phyloP scores from a whole-genome alignment of 345 rosid genomes.

The Brassica nigra region DNA sequence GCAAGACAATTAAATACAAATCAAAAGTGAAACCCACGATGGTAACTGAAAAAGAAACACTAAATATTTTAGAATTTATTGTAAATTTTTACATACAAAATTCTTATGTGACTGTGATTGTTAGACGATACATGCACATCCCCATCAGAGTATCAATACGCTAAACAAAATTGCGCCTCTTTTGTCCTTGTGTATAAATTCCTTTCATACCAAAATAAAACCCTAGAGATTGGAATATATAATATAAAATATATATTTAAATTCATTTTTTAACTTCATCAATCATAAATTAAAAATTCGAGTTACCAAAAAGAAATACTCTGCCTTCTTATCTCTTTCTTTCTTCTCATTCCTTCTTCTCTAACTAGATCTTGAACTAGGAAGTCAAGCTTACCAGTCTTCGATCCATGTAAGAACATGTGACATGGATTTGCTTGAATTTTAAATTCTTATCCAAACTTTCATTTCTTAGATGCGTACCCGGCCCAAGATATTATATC shows the following conservation, averaged over 20 bases:
- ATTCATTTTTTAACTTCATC: constrained; percentile 23
- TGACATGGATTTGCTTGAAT: background rate
- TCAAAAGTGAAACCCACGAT: background rate
- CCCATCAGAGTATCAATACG: constrained; percentile 36
- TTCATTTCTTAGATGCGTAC: background rate
- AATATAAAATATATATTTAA: background rate
- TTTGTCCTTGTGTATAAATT: constrained; percentile 39
- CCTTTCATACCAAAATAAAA: constrained; percentile 39
- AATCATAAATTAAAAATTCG: no score
- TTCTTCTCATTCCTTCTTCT: background rate
- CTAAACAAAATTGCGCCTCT: constrained; percentile 34
- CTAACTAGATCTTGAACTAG: constrained; percentile 28
- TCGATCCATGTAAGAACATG: constrained; percentile 27
- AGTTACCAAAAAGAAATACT: constrained; percentile 32
- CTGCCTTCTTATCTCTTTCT: constrained; percentile 30
- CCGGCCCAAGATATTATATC: constrained; percentile 14
- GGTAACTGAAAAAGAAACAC: background rate
- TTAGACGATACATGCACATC: constrained; percentile 25
- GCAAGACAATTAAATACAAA: background rate
- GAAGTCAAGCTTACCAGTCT: constrained; percentile 26
- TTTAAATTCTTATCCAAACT: background rate
- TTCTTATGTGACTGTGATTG: constrained; percentile 30
- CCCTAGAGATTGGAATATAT: constrained; percentile 35
- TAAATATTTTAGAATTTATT: background rate
- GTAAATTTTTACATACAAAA: background rate